Conservation (phyloP, 352 stramenopile genomes). For the Aphanomyces cochlioides region DNA sequence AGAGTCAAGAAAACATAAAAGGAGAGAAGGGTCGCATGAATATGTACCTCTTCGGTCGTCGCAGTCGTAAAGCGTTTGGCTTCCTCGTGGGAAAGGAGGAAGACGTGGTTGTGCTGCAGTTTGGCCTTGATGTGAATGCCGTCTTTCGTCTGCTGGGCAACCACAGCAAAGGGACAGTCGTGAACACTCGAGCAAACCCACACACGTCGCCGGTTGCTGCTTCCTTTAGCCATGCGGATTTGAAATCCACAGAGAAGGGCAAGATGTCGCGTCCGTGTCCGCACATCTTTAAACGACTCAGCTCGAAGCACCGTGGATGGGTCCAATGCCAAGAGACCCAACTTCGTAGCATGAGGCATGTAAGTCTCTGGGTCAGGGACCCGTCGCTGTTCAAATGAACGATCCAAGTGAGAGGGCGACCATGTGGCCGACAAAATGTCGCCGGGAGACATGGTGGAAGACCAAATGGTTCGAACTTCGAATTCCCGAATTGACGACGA, state of each 20-base stretch:
- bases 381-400: not conserved
- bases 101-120: conserved; percentile 27
- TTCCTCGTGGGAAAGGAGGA: conserved; percentile 8
- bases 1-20: not conserved
- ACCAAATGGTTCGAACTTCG: no score
- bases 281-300: conserved; percentile 9
- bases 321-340: not conserved
- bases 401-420: no score
- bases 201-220: conserved; percentile 14
- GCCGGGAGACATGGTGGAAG: no score
- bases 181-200: conserved; percentile 18
- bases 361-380: conserved; percentile 4
- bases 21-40: not conserved
- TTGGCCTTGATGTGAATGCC: conserved; percentile 21
- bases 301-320: not conserved
- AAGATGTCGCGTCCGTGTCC: conserved; percentile 13
- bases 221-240: conserved; percentile 22
- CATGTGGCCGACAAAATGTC: no score
- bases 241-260: conserved; percentile 27
- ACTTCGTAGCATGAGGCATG: conserved; percentile 6
- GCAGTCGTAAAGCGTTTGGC: conserved; percentile 28
- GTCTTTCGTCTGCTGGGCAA: conserved; percentile 12
- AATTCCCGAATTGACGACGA: no score
- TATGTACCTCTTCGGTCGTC: conserved; percentile 23
- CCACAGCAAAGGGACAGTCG: conserved; percentile 22